A percentile compares a stretch with the other conserved stretches of the same genome.
These are phyloP conservation scores for Beauveria sp. DNA, from an alignment of 2,329 filamentous ascomycete species.

Conservation along the genomic window DNA sequence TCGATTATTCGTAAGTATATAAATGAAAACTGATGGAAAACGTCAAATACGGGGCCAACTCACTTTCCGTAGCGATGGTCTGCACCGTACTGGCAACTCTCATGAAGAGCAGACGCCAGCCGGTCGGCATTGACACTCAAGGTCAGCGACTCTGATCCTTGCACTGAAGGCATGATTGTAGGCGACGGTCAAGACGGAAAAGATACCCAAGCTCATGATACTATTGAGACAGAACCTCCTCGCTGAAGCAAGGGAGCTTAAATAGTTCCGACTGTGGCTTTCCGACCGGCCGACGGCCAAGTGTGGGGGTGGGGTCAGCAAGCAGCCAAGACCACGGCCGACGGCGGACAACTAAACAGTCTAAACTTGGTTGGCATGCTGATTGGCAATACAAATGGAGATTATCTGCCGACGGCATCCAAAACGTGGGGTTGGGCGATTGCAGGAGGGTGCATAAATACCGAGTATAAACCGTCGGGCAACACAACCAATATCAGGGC, in stretches of 20 bases:
- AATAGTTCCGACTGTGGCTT: background rate
- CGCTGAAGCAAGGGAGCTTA: background rate
- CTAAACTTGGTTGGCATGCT: background rate
- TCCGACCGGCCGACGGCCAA: background rate
- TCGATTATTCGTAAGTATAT: background rate
- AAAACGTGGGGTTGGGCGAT: constrained; percentile 7
- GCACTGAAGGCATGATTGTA: background rate
- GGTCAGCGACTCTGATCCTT: background rate
- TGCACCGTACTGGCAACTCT: constrained; percentile 25
- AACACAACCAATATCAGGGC: background rate
- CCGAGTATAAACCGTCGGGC: background rate
- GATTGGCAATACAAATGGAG: background rate
- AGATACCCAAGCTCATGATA: background rate
- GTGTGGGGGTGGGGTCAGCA: constrained; percentile 20
- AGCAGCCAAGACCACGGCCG: constrained; percentile 24
- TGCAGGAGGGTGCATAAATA: constrained; percentile 1
- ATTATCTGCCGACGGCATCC: constrained; percentile 7
- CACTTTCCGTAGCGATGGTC: constrained; percentile 23
- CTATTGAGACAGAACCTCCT: background rate
- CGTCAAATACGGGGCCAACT: constrained; percentile 8
- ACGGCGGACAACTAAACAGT: background rate
- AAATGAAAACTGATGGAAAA: background rate
- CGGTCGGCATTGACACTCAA: constrained; percentile 17
- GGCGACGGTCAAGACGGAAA: background rate
- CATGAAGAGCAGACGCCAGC: constrained; percentile 23